Percentiles rank a stretch among this genome's conserved stretches.
Evolutionary conservation across 176 grass and related monocot species (phyloP).

Genomic region (Rhynchospora breviuscula): DNA sequence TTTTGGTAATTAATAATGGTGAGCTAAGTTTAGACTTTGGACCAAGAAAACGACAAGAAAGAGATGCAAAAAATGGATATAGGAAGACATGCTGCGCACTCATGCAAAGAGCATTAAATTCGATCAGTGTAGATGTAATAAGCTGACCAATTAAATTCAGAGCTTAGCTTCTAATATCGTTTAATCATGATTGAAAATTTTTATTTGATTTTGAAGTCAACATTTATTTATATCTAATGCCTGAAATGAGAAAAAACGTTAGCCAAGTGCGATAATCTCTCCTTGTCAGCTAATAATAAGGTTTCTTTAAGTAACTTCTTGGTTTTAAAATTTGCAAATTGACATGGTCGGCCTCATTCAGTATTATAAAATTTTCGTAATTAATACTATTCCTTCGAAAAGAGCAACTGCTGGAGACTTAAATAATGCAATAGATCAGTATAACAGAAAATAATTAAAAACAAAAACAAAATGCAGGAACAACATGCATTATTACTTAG

Average conservation of each 20-base stretch:
- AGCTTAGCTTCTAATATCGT: not conserved
- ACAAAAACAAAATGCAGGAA: not conserved
- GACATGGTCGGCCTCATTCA: not conserved
- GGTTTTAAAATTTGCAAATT: not conserved
- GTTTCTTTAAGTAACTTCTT: not conserved
- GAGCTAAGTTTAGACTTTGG: not conserved
- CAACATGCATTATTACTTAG: too few species aligned
- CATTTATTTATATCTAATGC: not conserved
- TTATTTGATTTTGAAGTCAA: constrained; percentile 11
- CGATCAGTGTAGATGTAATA: constrained; percentile 3
- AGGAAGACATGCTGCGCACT: constrained; percentile 29
- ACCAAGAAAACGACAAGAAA: not conserved
- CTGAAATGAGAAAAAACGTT: not conserved
- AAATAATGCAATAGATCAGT: not conserved
- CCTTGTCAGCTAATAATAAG: not conserved
- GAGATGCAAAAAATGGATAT: not conserved
- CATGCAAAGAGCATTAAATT: constrained; percentile 30
- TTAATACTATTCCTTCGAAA: not conserved
- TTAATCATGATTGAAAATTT: not conserved
- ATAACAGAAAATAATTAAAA: not conserved
- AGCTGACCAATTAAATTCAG: not conserved
- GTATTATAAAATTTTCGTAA: not conserved
- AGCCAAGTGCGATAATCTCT: not conserved
- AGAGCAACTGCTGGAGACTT: not conserved
- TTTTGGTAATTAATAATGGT: not conserved